Conservation (phyloP, 108 stramenopile species). For the Cyclotella kingstonii region DNA sequence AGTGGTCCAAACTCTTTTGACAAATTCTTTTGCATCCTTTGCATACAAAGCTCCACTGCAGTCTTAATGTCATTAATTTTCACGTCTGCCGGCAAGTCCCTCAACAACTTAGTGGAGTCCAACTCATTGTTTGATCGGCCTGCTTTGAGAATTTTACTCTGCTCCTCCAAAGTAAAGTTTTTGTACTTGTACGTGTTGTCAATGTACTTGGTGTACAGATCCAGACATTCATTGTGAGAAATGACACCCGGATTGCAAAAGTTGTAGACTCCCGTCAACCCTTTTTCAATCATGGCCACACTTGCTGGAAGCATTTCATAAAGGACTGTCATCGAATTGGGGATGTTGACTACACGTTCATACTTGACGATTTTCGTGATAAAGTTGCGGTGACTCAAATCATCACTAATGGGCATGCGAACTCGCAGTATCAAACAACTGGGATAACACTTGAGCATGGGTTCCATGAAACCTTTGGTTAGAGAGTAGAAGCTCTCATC, state of each 20-base stretch:
- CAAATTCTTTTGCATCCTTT: slow-evolving; percentile 94
- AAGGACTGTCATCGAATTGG: slow-evolving; percentile 99
- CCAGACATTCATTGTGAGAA: slow-evolving; percentile 98
- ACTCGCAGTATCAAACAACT: slow-evolving; percentile 93
- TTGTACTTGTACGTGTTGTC: slow-evolving; percentile 96
- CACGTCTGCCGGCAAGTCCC: slow-evolving; percentile 88
- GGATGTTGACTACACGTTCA: slow-evolving; percentile 95
- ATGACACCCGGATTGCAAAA: slow-evolving; percentile 99
- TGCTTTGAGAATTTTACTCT: slow-evolving; percentile 93
- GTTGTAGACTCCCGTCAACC: slow-evolving; percentile 96
- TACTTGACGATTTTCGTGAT: slow-evolving; percentile 99
- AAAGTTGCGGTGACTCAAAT: slow-evolving; percentile 95
- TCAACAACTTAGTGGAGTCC: slow-evolving; percentile 93
- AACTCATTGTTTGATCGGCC: slow-evolving; percentile 97
- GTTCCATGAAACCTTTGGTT: slow-evolving; percentile 98
- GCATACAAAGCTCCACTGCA: slow-evolving; percentile 90
- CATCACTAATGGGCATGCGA: slow-evolving; percentile 99
- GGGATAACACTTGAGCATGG: slow-evolving; percentile 86
- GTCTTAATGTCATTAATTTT: slow-evolving; percentile 89
- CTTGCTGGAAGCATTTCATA: slow-evolving; percentile 96
- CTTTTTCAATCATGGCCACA: slow-evolving; percentile 88
- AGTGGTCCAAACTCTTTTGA: slow-evolving; percentile 71
- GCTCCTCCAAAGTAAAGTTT: slow-evolving; percentile 95
- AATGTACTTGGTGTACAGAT: slow-evolving; percentile 97
- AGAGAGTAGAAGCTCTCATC: slow-evolving; percentile 96